Evolutionary conservation across 108 stramenopile species (phyloP).

Genomic region (Chaetoceros tenuissimus): DNA sequence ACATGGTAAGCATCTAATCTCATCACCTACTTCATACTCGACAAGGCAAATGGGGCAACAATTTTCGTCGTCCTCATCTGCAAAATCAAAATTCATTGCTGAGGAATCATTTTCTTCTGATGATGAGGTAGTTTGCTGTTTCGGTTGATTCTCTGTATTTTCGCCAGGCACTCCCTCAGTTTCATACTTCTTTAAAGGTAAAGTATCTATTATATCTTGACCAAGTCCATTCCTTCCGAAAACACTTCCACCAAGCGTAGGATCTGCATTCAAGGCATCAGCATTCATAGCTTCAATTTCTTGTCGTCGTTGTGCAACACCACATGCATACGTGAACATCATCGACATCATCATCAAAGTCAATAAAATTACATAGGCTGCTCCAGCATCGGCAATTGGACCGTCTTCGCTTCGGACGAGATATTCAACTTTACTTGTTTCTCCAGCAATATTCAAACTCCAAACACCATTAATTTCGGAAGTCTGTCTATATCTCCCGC

Average conservation of each 20-base stretch:
- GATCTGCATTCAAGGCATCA: background rate
- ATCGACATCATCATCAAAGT: constrained; percentile 45
- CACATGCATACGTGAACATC: constrained; percentile 28
- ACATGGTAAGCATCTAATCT: constrained; percentile 43
- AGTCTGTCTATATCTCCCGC: constrained; percentile 31
- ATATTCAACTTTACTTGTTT: constrained; percentile 17
- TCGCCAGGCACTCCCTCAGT: constrained; percentile 11
- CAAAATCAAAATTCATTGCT: background rate
- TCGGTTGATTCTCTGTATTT: too few species aligned
- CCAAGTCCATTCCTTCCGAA: constrained; percentile 30
- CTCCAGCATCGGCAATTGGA: constrained; percentile 25
- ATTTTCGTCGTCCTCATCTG: constrained; percentile 15
- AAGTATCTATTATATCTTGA: constrained; percentile 34
- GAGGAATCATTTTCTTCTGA: constrained; percentile 1
- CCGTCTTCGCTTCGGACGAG: constrained; percentile 21
- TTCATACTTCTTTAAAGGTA: constrained; percentile 39
- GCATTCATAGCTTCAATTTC: constrained; percentile 18
- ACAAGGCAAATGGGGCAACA: constrained; percentile 52
- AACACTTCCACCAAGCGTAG: constrained; percentile 1
- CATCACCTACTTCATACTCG: constrained; percentile 45
- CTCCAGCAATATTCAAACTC: constrained; percentile 34
- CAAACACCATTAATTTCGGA: constrained; percentile 25
- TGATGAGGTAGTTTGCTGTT: background rate
- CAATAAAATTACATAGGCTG: constrained; percentile 32
- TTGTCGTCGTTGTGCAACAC: constrained; percentile 29